Conservation (phyloP, 179 eudicot species). For the Silene vulgaris region DNA sequence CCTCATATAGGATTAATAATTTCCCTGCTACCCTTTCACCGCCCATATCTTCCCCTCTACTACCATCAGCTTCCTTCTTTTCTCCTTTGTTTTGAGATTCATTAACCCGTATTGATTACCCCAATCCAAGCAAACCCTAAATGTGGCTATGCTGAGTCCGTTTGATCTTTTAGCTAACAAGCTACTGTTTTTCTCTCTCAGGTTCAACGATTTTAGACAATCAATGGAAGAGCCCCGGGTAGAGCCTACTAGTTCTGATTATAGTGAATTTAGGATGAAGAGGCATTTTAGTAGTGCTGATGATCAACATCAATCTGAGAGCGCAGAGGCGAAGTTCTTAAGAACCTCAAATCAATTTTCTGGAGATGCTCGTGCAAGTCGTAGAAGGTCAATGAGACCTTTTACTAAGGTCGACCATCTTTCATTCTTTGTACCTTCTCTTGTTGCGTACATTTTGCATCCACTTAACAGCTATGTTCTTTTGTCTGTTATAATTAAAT, state of each 20-base stretch:
- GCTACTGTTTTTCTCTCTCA: slow-evolving; percentile 13
- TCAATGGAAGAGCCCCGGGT: slow-evolving; percentile 16
- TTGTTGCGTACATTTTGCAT: not conserved
- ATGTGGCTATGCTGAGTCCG: slow-evolving; percentile 6
- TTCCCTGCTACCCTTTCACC: not conserved
- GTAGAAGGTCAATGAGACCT: slow-evolving; percentile 32
- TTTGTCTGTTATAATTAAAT: not conserved
- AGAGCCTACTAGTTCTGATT: slow-evolving; percentile 22
- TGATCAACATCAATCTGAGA: slow-evolving; percentile 17
- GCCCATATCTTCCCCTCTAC: no score
- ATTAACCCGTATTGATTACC: not conserved
- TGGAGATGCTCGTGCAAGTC: slow-evolving; percentile 27
- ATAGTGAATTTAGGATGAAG: slow-evolving; percentile 19
- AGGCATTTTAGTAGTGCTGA: slow-evolving; percentile 18
- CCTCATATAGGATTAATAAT: no score
- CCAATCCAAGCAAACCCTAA: not conserved
- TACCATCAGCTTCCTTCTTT: not conserved
- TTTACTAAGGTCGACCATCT: slow-evolving; percentile 26
- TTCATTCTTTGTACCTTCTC: not conserved
- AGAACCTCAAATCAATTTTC: slow-evolving; percentile 22
- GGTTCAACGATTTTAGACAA: slow-evolving; percentile 20
- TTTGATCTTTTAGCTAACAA: slow-evolving; percentile 3
- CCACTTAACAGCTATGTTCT: not conserved
- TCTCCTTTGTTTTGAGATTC: not conserved
- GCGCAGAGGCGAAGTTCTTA: slow-evolving; percentile 22